These are phyloP conservation scores for Monosporascus sp. DNA, from an alignment of 2,329 filamentous ascomycete genomes.

Conservation along the genomic window DNA sequence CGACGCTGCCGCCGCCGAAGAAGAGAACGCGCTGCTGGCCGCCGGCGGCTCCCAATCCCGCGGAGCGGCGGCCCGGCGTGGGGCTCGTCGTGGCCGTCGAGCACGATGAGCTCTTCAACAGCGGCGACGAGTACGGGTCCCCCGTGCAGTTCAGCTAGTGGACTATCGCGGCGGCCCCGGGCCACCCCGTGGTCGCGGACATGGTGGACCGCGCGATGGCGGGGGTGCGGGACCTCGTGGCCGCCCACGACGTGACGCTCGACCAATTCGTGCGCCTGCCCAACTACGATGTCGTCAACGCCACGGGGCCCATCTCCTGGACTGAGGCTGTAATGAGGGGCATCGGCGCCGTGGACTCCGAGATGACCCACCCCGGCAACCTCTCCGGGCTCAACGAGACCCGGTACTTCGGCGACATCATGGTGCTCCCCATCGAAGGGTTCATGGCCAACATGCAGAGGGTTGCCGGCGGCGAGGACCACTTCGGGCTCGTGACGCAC, in stretches of 20 bases:
- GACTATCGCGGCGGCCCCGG: constrained; percentile 67
- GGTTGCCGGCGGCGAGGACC: too few species aligned
- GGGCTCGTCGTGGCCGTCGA: constrained; percentile 67
- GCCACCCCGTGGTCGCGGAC: constrained; percentile 61
- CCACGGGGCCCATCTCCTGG: constrained; percentile 68
- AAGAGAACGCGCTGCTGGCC: too few species aligned
- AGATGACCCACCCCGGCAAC: constrained; percentile 32
- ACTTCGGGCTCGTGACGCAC: too few species aligned
- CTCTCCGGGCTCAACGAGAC: constrained; percentile 65
- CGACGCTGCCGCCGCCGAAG: too few species aligned
- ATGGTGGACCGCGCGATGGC: constrained; percentile 64
- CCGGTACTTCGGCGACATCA: constrained; percentile 56
- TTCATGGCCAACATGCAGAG: constrained; percentile 45
- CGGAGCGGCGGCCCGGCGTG: constrained; percentile 57
- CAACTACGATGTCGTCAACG: constrained; percentile 67
- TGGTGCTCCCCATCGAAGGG: constrained; percentile 66
- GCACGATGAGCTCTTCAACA: constrained; percentile 63
- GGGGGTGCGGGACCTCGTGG: constrained; percentile 58
- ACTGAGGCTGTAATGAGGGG: constrained; percentile 54
- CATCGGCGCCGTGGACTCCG: constrained; percentile 46
- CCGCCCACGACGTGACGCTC: constrained; percentile 53
- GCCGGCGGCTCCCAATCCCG: constrained; percentile 17
- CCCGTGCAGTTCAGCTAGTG: constrained; percentile 72
- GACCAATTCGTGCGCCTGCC: constrained; percentile 50
- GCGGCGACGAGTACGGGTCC: constrained; percentile 58